Conservation (phyloP, 2,329 filamentous ascomycete genomes). For the Alternaria sp. region DNA sequence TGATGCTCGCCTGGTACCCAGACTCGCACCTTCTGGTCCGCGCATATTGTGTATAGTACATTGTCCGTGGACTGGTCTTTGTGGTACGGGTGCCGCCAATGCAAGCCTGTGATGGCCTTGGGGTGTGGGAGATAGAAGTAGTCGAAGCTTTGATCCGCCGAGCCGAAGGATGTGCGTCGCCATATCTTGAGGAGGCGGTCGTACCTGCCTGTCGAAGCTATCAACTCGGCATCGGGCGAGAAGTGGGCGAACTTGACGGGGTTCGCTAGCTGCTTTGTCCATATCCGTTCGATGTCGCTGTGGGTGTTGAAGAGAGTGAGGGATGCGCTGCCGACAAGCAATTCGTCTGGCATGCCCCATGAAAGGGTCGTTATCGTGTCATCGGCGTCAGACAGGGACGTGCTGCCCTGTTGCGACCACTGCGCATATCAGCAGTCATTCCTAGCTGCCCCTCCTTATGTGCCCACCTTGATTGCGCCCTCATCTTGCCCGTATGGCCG, state of each 20-base stretch:
- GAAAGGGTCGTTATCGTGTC: constrained; percentile 69
- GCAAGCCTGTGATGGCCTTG: constrained; percentile 75
- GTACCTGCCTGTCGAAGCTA: constrained; percentile 78
- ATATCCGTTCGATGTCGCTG: constrained; percentile 64
- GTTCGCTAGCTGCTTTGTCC: constrained; percentile 77
- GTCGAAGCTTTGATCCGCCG: constrained; percentile 85
- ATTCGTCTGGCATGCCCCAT: constrained; percentile 86
- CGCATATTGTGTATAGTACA: constrained; percentile 86
- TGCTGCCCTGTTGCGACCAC: constrained; percentile 69
- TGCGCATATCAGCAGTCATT: constrained; percentile 40
- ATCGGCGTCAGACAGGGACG: constrained; percentile 55
- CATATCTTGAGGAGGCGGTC: constrained; percentile 92
- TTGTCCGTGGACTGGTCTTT: constrained; percentile 81
- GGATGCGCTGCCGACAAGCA: constrained; percentile 75
- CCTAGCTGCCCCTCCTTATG: constrained; percentile 1
- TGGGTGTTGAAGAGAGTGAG: constrained; percentile 73
- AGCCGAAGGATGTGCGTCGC: constrained; percentile 83
- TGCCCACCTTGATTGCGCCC: constrained; percentile 73
- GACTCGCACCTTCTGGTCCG: constrained; percentile 79
- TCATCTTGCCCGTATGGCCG: constrained; percentile 74
- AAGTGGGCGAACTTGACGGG: constrained; percentile 76
- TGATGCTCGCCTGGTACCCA: constrained; percentile 82
- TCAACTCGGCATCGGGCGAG: constrained; percentile 85
- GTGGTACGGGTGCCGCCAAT: constrained; percentile 84
- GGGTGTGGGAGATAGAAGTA: constrained; percentile 90